Conservation (phyloP, 106 monocot species). For the Ottelia alismoides region DNA sequence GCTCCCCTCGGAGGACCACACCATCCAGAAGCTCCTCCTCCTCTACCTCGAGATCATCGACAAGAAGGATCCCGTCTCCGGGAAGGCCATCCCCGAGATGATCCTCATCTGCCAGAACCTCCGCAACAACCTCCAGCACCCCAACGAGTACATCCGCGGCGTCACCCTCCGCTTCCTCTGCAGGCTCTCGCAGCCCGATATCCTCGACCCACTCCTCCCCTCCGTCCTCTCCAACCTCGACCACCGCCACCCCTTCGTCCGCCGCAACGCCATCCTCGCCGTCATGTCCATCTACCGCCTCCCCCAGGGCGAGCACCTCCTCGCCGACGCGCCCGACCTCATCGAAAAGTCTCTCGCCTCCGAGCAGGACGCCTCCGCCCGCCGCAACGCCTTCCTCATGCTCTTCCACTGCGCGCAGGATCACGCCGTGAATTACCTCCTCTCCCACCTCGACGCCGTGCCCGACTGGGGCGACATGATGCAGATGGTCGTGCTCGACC, state of each 20-base stretch:
- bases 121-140: slow-evolving; percentile 63
- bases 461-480: slow-evolving; percentile 66
- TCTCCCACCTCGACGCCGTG: slow-evolving; percentile 48
- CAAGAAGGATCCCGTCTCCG: slow-evolving; percentile 54
- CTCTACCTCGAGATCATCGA: slow-evolving; percentile 74
- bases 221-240: slow-evolving; percentile 50
- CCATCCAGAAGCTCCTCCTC: slow-evolving; percentile 73
- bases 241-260: slow-evolving; percentile 46
- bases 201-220: slow-evolving; percentile 58
- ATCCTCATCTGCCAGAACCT: slow-evolving; percentile 78
- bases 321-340: slow-evolving; percentile 63
- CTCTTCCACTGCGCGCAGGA: slow-evolving; percentile 77
- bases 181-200: slow-evolving; percentile 54
- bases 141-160: slow-evolving; percentile 74
- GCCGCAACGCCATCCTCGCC: slow-evolving; percentile 44
- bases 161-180: slow-evolving; percentile 72
- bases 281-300: slow-evolving; percentile 38
- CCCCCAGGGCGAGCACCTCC: slow-evolving; percentile 56
- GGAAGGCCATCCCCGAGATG: slow-evolving; percentile 72
- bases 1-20: slow-evolving; percentile 73
- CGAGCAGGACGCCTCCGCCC: slow-evolving; percentile 69
- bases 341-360: slow-evolving; percentile 43
- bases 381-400: slow-evolving; percentile 82
- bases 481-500: slow-evolving; percentile 84
- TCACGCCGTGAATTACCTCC: slow-evolving; percentile 55